Conservation (phyloP, 768 basidiomycete species). For the Amanita molliuscula region DNA sequence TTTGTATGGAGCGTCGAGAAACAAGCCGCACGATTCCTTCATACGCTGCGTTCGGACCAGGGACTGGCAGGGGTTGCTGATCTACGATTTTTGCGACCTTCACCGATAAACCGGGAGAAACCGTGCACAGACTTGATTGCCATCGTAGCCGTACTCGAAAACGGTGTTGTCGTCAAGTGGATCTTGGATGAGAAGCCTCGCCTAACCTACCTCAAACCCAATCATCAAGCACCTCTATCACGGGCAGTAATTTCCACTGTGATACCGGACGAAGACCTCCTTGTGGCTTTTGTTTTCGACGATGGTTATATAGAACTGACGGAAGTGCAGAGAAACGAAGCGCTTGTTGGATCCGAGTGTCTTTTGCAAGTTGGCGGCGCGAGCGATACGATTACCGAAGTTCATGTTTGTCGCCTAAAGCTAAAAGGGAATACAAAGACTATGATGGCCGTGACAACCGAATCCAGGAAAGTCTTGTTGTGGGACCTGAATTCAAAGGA, state of each 20-base stretch:
- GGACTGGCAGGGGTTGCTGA: slow-evolving; percentile 42
- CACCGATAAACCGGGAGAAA: slow-evolving; percentile 2
- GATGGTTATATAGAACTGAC: slow-evolving; percentile 60
- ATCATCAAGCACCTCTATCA: slow-evolving; percentile 30
- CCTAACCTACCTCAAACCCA: slow-evolving; percentile 31
- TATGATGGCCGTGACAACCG: slow-evolving; percentile 53
- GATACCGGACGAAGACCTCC: slow-evolving; percentile 30
- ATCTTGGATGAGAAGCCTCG: slow-evolving; percentile 22
- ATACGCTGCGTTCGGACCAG: slow-evolving; percentile 30
- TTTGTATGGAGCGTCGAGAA: slow-evolving; percentile 49
- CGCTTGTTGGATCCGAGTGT: slow-evolving; percentile 32
- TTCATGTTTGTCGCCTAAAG: slow-evolving; percentile 42
- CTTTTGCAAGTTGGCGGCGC: slow-evolving; percentile 50
- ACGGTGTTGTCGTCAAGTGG: slow-evolving; percentile 50
- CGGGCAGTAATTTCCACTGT: slow-evolving; percentile 41
- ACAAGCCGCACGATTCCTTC: slow-evolving; percentile 23
- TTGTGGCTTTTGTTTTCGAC: slow-evolving; percentile 51
- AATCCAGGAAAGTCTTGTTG: slow-evolving; percentile 58
- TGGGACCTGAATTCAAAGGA: slow-evolving; percentile 67
- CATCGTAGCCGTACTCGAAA: slow-evolving; percentile 47
- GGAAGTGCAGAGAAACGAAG: slow-evolving; percentile 37
- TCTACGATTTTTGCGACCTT: slow-evolving; percentile 35
- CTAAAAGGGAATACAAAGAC: slow-evolving; percentile 39
- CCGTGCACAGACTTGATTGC: slow-evolving; percentile 19
- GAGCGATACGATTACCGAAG: slow-evolving; percentile 39